These are phyloP conservation scores for Fusarium sp. DNA, from an alignment of 2,329 filamentous ascomycete species.

Conservation along the genomic window DNA sequence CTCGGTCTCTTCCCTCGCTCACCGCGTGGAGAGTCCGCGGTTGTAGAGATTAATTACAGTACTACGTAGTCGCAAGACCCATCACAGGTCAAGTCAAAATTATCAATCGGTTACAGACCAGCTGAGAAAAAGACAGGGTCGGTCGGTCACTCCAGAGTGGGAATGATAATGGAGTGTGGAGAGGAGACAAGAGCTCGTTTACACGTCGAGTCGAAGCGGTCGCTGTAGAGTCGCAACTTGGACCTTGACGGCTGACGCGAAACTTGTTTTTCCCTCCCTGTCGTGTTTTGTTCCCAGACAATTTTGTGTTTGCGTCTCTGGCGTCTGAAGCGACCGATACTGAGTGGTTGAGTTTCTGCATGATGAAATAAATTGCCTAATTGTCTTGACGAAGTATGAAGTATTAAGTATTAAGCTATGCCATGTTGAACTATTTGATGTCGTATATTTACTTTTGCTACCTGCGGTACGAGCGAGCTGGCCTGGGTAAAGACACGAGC, in stretches of 20 bases:
- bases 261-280: constrained; percentile 18
- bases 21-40: constrained; percentile 18
- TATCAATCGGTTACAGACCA: constrained; percentile 21
- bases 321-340: not conserved
- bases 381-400: not conserved
- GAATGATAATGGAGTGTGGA: constrained; percentile 21
- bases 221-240: not conserved
- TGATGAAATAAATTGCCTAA: constrained; percentile 25
- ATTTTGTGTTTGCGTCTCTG: constrained; percentile 6
- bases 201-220: not conserved
- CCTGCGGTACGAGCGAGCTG: not conserved
- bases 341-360: constrained; percentile 4
- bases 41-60: constrained; percentile 17
- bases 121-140: constrained; percentile 19
- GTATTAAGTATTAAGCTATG: constrained; percentile 8
- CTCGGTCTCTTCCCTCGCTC: constrained; percentile 9
- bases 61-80: constrained; percentile 1
- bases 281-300: not conserved
- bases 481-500: not conserved
- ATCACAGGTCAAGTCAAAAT: constrained; percentile 3
- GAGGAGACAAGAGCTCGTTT: not conserved
- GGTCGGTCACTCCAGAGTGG: constrained; percentile 16
- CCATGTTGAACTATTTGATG: constrained; percentile 14
- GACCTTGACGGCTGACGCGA: constrained; percentile 10
- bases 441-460: constrained; percentile 5